Evolutionary conservation across 192 early-diverging fungal genomes (phyloP).

Genomic region (Jimgerdemannia flammicorona): DNA sequence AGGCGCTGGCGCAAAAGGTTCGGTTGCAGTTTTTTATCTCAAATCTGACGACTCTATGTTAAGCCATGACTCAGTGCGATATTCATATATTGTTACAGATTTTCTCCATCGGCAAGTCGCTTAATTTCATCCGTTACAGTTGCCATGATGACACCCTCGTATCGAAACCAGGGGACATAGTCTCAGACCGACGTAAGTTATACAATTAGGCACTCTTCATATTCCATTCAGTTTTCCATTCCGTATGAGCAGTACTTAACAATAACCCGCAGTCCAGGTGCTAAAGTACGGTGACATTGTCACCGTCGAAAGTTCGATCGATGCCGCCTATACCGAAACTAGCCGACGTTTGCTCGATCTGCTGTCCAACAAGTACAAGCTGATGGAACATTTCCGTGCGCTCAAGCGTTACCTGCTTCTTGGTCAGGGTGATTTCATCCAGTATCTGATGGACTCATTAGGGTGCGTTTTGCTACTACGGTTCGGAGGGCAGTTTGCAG

Average conservation of each 20-base stretch:
- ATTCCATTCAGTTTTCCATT: no score
- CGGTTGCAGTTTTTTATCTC: neutral
- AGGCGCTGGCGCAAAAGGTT: slow-evolving; percentile 77
- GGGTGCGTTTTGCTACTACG: slow-evolving; percentile 50
- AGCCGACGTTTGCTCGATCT: slow-evolving; percentile 76
- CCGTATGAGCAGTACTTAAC: neutral
- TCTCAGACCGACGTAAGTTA: slow-evolving; percentile 13
- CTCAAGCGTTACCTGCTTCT: slow-evolving; percentile 88
- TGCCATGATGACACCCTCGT: slow-evolving; percentile 53
- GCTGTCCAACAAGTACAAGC: slow-evolving; percentile 72
- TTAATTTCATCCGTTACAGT: slow-evolving; percentile 76
- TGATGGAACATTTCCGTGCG: slow-evolving; percentile 83
- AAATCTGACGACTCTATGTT: no score
- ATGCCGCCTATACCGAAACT: slow-evolving; percentile 63
- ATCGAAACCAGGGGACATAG: slow-evolving; percentile 8
- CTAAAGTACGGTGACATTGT: slow-evolving; percentile 66
- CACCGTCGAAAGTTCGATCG: slow-evolving; percentile 71
- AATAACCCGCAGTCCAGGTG: slow-evolving; percentile 19
- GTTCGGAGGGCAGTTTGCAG: neutral
- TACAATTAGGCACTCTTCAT: neutral
- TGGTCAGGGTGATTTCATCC: slow-evolving; percentile 93
- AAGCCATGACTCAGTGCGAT: neutral
- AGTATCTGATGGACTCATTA: slow-evolving; percentile 80
- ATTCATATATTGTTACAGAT: slow-evolving; percentile 42
- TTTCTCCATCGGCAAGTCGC: slow-evolving; percentile 79